Conservation (phyloP, 108 stramenopile genomes). For the Nitzschia inconspicua region DNA sequence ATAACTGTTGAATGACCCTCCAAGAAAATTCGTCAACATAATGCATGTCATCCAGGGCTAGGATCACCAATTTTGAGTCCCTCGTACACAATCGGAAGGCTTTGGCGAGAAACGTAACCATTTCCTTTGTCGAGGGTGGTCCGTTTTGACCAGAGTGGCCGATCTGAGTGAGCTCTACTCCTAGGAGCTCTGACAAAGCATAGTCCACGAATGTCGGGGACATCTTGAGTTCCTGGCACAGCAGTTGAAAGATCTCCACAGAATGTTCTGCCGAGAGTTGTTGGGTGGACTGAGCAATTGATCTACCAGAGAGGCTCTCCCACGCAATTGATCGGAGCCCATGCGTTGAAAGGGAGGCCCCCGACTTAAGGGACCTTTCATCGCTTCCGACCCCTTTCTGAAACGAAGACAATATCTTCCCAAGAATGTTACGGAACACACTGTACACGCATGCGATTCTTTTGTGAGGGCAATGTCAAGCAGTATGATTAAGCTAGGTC, state of each 20-base stretch:
- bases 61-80: constrained; percentile 41
- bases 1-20: constrained; percentile 52
- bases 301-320: constrained; percentile 37
- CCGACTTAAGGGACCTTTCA: constrained; percentile 11
- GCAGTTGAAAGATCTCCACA: constrained; percentile 20
- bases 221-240: constrained; percentile 49
- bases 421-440: constrained; percentile 54
- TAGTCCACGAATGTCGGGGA: constrained; percentile 46
- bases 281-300: constrained; percentile 21
- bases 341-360: constrained; percentile 16
- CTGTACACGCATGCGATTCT: constrained; percentile 22
- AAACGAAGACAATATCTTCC: constrained; percentile 47
- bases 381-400: background rate
- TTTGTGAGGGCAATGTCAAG: too few relatives aligned
- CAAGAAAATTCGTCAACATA: constrained; percentile 65
- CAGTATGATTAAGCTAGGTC: background rate
- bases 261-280: constrained; percentile 15
- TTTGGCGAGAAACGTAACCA: constrained; percentile 56
- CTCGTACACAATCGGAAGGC: constrained; percentile 55
- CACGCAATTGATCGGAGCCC: constrained; percentile 15
- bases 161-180: constrained; percentile 2
- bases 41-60: constrained; percentile 69
- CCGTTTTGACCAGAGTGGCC: background rate
- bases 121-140: constrained; percentile 9
- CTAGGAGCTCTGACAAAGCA: constrained; percentile 25